Evolutionary conservation across 176 grass and related monocot species (phyloP).

Genomic region (Raddia distichophylla): DNA sequence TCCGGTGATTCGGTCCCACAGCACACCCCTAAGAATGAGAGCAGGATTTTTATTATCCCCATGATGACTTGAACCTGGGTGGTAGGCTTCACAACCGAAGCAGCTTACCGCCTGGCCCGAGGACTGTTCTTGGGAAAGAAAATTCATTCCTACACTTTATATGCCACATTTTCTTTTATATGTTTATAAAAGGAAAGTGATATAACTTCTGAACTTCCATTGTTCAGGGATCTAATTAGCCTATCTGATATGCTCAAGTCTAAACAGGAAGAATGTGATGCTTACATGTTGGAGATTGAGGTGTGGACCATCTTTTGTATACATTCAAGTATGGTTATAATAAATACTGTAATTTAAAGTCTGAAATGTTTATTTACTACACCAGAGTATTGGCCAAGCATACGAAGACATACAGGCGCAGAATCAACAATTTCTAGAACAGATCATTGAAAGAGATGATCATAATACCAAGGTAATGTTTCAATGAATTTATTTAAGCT

Average conservation of each 20-base stretch:
- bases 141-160: constrained; percentile 12
- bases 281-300: constrained; percentile 85
- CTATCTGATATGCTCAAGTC: constrained; percentile 73
- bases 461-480: constrained; percentile 84
- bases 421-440: constrained; percentile 91
- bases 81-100: too few species aligned
- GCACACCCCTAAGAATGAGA: too few species aligned
- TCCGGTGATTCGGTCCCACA: too few species aligned
- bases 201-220: constrained; percentile 12
- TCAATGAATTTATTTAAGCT: constrained; percentile 24
- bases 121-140: background rate
- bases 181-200: background rate
- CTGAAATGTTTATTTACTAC: constrained; percentile 31
- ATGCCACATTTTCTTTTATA: background rate
- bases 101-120: too few species aligned
- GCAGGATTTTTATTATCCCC: too few species aligned
- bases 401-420: constrained; percentile 90
- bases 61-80: too few species aligned
- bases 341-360: constrained; percentile 30
- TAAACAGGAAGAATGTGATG: constrained; percentile 85
- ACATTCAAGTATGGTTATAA: constrained; percentile 26
- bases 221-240: constrained; percentile 15
- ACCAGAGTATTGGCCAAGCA: constrained; percentile 88
- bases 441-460: constrained; percentile 97
- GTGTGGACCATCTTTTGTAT: constrained; percentile 41